Conservation (phyloP, 441 rosid genomes). For the Pelargonium citronellum region DNA sequence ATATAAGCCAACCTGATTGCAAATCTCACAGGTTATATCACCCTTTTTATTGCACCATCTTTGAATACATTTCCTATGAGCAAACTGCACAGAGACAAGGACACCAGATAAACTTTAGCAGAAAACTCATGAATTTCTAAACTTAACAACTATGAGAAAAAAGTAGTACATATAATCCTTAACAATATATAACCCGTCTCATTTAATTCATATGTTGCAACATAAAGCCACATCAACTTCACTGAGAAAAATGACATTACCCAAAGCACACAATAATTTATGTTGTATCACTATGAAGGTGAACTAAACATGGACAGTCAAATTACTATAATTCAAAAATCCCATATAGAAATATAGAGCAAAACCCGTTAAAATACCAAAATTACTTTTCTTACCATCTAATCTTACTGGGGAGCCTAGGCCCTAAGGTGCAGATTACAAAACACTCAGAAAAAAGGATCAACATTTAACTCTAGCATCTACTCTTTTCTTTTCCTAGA, state of each 20-base stretch:
- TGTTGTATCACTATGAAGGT: too few relatives aligned
- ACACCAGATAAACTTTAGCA: constrained; percentile 17
- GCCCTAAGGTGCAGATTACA: too few relatives aligned
- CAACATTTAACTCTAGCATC: background rate
- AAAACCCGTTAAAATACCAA: too few relatives aligned
- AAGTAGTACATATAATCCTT: background rate
- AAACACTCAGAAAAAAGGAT: background rate
- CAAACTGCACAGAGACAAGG: constrained; percentile 36
- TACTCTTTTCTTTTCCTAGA: background rate
- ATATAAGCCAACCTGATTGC: constrained; percentile 40
- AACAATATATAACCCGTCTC: background rate
- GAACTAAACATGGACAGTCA: too few relatives aligned
- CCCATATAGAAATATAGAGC: too few relatives aligned
- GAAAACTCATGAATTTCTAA: background rate
- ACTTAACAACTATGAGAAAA: too few relatives aligned
- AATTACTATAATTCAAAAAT: too few relatives aligned
- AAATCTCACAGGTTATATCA: constrained; percentile 56
- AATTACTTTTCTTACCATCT: too few relatives aligned
- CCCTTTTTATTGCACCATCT: constrained; percentile 70
- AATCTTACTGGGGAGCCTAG: too few relatives aligned
- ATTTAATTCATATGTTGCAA: background rate
- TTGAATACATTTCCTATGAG: constrained; percentile 66
- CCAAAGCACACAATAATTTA: background rate
- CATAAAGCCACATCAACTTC: background rate
- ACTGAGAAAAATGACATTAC: background rate